Evolutionary conservation across 2,329 filamentous ascomycete genomes (phyloP).

Genomic region (Byssochlamys sp.): DNA sequence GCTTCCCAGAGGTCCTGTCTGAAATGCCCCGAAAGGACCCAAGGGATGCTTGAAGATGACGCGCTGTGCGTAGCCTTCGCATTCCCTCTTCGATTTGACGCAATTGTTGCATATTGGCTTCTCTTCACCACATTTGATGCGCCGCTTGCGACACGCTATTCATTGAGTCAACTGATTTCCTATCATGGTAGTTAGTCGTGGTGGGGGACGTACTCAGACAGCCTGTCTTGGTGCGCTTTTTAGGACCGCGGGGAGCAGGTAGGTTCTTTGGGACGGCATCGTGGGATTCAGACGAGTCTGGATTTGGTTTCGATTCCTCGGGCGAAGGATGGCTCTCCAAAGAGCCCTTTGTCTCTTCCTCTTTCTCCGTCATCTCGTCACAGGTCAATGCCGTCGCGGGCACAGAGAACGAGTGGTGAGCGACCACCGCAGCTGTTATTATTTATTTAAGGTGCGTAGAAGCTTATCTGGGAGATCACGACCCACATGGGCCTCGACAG

Average conservation of each 20-base stretch:
- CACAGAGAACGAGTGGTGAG: not conserved
- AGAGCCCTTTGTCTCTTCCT: not conserved
- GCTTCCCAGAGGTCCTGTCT: constrained; percentile 8
- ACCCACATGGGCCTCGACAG: not conserved
- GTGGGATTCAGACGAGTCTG: constrained; percentile 2
- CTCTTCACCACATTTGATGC: constrained; percentile 95
- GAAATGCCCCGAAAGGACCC: constrained; percentile 21
- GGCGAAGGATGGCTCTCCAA: not conserved
- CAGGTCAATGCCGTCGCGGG: not conserved
- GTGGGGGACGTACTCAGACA: constrained; percentile 61
- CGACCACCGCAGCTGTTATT: not conserved
- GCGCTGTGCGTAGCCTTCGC: constrained; percentile 35
- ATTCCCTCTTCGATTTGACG: constrained; percentile 38
- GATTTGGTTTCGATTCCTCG: not conserved
- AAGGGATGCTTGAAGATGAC: constrained; percentile 34
- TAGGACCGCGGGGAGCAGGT: constrained; percentile 25
- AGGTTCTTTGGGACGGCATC: constrained; percentile 12
- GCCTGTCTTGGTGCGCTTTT: constrained; percentile 80
- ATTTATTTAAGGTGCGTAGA: not conserved
- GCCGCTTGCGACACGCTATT: constrained; percentile 76
- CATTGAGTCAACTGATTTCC: not conserved
- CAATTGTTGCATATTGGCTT: constrained; percentile 40
- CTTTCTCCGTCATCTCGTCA: not conserved
- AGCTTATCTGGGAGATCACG: not conserved
- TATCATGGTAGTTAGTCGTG: not conserved